Base-by-base conservation (phyloP, 2,329 filamentous ascomycete species). In the Stagonosporopsis rhizophila region DNA sequence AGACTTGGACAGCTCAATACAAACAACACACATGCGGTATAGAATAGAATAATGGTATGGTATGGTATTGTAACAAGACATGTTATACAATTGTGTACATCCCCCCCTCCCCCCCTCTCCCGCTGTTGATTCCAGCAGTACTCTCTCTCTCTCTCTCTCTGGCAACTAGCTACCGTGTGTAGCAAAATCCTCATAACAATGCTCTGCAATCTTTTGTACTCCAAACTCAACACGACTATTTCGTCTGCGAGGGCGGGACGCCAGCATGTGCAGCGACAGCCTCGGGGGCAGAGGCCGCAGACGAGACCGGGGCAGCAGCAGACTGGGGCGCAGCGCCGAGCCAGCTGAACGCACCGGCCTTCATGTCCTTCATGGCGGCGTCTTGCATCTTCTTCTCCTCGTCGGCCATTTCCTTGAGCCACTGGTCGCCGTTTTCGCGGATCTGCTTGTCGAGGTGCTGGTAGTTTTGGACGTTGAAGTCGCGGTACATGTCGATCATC, bases 321-420 rank as follows among this genome's bases (percentile, higher is more conserved):
- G 47, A 54, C 28, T 62, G 52, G 17, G 25, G 63, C 40, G 55
- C 52, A 19, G 61, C 62, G n/a, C 66, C 67, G 41, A 74, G 56
- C 67, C 67, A 74, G 44, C 67, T 63, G 40, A 74, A 72, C 0
- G 71, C 67, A 22, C 71, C 67, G 17, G 62, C 69, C 85, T 94
- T 95, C 91, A 96, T 96, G 72, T 85, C 91, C 79, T 89, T 90
- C 89, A 96, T 93, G 68, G 89, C 89, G 78, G 96, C 92, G 71
- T 96, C 90, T 77, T 93, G 90, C 61, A 88, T 83, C 82, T 92
- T 93, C 82, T 97, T 94, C 80, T 93, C 89, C 74, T 91, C 86
- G 44, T 88, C 88, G 39, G 90, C 90, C 82, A 96, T 93, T 77
- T 98, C 94, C 81, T 93, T 93, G 66, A 99, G 82, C 91, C 93